Evolutionary conservation across 257 asterid genomes (phyloP).

Genomic region (Solanum gracilifrons): DNA sequence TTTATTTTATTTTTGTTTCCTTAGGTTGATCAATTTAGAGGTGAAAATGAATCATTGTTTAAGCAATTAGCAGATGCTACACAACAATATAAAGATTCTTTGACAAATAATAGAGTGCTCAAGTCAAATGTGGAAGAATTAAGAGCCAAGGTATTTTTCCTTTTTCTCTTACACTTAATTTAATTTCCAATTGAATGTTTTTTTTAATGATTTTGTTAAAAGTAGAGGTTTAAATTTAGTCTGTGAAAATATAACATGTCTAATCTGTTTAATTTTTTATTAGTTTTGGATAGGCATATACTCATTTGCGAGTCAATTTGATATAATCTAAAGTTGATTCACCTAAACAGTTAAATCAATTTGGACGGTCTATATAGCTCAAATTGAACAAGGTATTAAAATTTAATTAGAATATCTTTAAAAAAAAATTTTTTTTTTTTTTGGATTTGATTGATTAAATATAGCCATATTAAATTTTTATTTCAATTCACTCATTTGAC

Average conservation of each 20-base stretch:
- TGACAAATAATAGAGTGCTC: slow-evolving; percentile 77
- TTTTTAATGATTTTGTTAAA: neutral
- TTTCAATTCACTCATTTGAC: too few relatives aligned
- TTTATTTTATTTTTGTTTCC: neutral
- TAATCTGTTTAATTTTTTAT: too few relatives aligned
- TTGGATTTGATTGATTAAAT: too few relatives aligned
- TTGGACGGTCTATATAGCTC: too few relatives aligned
- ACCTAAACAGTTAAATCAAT: too few relatives aligned
- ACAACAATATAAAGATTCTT: slow-evolving; percentile 65
- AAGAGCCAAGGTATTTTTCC: slow-evolving; percentile 72
- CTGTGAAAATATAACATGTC: neutral
- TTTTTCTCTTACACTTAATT: neutral
- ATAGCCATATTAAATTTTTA: too few relatives aligned
- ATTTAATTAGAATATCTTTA: too few relatives aligned
- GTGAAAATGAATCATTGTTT: slow-evolving; percentile 49
- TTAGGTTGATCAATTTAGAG: slow-evolving; percentile 58
- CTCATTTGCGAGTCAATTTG: too few relatives aligned
- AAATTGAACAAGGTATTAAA: too few relatives aligned
- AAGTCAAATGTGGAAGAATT: slow-evolving; percentile 89
- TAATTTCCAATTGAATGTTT: neutral
- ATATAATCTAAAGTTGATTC: too few relatives aligned
- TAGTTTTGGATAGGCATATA: too few relatives aligned
- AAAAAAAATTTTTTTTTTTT: too few relatives aligned
- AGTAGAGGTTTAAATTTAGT: neutral
- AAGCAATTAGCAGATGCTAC: slow-evolving; percentile 56